Conservation (phyloP, 2,329 filamentous ascomycete species). For the Beauveria sp. region DNA sequence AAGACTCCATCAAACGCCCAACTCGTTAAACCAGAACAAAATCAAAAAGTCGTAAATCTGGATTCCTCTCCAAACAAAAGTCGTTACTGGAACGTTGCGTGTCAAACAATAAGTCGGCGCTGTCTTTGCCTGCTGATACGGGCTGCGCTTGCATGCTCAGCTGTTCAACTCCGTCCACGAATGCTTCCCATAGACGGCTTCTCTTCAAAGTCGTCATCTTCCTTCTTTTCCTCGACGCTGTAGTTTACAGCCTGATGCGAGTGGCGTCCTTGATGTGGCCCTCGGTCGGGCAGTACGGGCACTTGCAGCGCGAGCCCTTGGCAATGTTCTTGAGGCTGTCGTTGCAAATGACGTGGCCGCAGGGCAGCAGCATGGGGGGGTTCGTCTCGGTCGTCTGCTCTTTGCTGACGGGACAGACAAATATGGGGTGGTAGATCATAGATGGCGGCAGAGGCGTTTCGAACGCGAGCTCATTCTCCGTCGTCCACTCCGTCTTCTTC, state of each 20-base stretch:
- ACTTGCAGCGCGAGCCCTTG: constrained; percentile 81
- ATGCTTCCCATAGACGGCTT: too few species aligned
- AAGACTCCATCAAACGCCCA: constrained; percentile 1
- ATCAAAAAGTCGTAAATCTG: neutral
- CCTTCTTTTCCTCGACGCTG: too few species aligned
- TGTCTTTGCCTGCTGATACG: neutral
- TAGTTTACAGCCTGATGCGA: constrained; percentile 55
- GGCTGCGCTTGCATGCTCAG: neutral
- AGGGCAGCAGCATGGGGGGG: constrained; percentile 94
- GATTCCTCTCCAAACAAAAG: neutral
- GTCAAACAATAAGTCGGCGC: neutral
- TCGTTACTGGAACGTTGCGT: neutral
- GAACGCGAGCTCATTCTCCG: constrained; percentile 80
- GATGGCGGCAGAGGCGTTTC: constrained; percentile 52
- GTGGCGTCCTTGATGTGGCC: constrained; percentile 69
- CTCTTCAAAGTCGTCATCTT: too few species aligned
- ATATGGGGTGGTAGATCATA: constrained; percentile 86
- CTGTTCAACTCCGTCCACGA: neutral
- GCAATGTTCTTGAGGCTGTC: constrained; percentile 75
- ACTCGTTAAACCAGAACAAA: neutral
- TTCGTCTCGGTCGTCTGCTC: constrained; percentile 91
- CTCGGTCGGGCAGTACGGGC: constrained; percentile 89
- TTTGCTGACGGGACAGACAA: constrained; percentile 95
- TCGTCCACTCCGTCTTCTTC: constrained; percentile 92
- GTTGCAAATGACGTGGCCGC: constrained; percentile 85